Evolutionary conservation across 1,284 basidiomycete genomes (phyloP).

Genomic region (Microbotryum lychnidis-dioicae): DNA sequence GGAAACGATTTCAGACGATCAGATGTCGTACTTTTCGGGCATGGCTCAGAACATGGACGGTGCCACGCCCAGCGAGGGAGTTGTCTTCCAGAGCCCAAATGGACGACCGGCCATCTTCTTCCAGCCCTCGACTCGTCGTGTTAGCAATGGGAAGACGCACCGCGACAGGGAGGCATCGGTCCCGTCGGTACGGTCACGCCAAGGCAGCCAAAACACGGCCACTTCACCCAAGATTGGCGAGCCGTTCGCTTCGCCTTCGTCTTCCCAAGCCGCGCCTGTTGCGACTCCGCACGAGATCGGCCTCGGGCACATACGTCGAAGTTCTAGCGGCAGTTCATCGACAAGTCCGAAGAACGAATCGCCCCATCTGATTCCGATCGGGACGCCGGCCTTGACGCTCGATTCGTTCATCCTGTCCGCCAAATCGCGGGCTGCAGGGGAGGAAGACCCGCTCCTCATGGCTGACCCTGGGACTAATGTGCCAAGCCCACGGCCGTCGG

Average conservation of each 20-base stretch:
- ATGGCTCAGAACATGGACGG: conserved; percentile 56
- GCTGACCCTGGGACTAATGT: too few relatives aligned
- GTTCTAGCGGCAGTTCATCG: not conserved
- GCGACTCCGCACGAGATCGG: conserved; percentile 27
- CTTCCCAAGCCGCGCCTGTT: not conserved
- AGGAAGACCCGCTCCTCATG: conserved; percentile 1
- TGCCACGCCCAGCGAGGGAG: conserved; percentile 63
- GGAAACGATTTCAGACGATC: conserved; percentile 23
- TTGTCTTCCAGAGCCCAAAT: conserved; percentile 85
- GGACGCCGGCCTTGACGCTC: conserved; percentile 27
- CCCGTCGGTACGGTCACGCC: too few relatives aligned
- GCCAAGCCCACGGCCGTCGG: too few relatives aligned
- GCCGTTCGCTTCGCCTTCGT: not conserved
- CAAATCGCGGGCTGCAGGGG: conserved; percentile 12
- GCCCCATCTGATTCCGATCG: not conserved
- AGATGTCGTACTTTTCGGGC: conserved; percentile 62
- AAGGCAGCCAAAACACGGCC: not conserved
- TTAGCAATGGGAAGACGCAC: too few relatives aligned
- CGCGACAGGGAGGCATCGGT: too few relatives aligned
- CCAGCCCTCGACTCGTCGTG: conserved; percentile 50
- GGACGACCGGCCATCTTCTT: conserved; percentile 92
- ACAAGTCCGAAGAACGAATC: not conserved
- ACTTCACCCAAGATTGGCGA: not conserved
- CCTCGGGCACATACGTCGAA: conserved; percentile 8
- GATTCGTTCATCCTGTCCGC: conserved; percentile 30